Evolutionary conservation across 768 basidiomycete species (phyloP), one percentile per base, ranked within the genome.

Genomic region (Mycena amicta): DNA sequence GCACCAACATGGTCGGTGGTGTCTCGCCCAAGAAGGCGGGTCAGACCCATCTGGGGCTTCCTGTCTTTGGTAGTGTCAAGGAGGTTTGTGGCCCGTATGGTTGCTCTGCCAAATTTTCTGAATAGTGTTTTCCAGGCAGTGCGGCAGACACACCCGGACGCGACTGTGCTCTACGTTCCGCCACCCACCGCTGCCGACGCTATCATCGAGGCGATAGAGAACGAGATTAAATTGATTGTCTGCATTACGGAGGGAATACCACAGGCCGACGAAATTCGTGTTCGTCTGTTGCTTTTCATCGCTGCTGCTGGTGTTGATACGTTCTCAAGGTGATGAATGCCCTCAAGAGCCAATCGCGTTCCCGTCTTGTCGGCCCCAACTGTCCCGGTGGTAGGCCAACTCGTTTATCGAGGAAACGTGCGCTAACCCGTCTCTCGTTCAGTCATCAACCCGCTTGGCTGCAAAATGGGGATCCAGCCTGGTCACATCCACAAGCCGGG

Each of bases 171-270:
- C 75, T 99, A 98, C 73, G 97, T 99, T 15, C 97, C 97, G 4
- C 97, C 97, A n/a, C 93, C 95, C 3, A 82, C 83, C 50, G 96
- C 96, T 20, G 97, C 93, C 27, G 95, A 96, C 64, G 97, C 97
- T 40, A 98, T 99, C 72, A 88, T 99, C 55, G 97, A 99, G 74
- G 97, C 97, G 31, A 98, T 99, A 67, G 97, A 98, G 74, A 93
- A 92, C 66, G 97, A 99, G 75, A 95, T 99, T 79, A 87, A 89
- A 18, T 78, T 99, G 59, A 99, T 99, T 78, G 97, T 99, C 47
- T 95, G 95, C 72, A 92, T 99, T 67, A 99, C 97, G 13, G 97
- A 99, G 75, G 97, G 97, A 40, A 99, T 99, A 66, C 97, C 97
- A 16, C 97, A 99, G 71, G 82, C 88, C 8, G 97, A 99, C 71